Conservation (phyloP, 345 rosid genomes). For the Geranium rotundifolium region DNA sequence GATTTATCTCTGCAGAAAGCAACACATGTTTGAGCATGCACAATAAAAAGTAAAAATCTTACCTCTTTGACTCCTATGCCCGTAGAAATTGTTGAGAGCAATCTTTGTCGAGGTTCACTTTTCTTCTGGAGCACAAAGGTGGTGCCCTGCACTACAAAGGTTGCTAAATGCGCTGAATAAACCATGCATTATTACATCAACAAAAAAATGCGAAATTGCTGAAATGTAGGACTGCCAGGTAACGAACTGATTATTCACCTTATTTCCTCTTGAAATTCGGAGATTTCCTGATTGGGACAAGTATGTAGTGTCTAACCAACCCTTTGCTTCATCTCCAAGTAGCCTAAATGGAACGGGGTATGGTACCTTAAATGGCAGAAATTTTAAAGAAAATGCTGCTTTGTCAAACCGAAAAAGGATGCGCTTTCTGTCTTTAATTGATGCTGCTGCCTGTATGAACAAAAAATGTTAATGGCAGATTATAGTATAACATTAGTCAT, state of each 20-base stretch:
- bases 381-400: conserved; percentile 69
- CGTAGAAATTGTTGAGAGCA: conserved; percentile 59
- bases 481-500: not conserved
- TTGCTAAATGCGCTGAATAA: conserved; percentile 17
- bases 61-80: conserved; percentile 51
- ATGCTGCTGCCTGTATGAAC: conserved; percentile 61
- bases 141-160: conserved; percentile 87
- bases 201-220: not conserved
- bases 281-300: conserved; percentile 79
- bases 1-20: not conserved
- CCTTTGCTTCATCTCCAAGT: conserved; percentile 95
- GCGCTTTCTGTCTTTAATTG: conserved; percentile 46
- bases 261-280: conserved; percentile 86
- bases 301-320: conserved; percentile 85
- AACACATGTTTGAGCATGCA: not conserved
- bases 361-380: conserved; percentile 87
- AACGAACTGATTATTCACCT: conserved; percentile 33
- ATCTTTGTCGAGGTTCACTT: conserved; percentile 63
- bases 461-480: not conserved
- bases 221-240: not conserved
- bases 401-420: conserved; percentile 67
- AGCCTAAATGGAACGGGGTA: conserved; percentile 92
- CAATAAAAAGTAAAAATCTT: not conserved
- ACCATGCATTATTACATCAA: not conserved
- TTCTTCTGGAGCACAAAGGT: conserved; percentile 89